Evolutionary conservation across 306 rosid species (phyloP).

Genomic region (Begonia peltatifolia): DNA sequence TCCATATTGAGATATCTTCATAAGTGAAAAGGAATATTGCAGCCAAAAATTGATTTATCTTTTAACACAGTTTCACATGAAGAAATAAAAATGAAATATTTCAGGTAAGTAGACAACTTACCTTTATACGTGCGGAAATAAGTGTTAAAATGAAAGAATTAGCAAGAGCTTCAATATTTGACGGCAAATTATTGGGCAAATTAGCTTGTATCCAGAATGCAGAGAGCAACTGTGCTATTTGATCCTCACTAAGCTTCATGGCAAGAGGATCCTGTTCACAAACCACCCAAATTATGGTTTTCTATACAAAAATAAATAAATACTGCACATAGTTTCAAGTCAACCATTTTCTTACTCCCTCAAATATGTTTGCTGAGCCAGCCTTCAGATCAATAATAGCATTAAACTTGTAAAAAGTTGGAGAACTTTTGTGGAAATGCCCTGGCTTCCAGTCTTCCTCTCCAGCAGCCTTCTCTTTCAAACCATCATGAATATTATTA

Average conservation of each 20-base stretch:
- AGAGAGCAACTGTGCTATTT: slow-evolving; percentile 69
- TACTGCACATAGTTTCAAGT: slow-evolving; percentile 1
- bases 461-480: slow-evolving; percentile 29
- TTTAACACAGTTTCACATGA: neutral
- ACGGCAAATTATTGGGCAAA: slow-evolving; percentile 73
- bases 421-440: slow-evolving; percentile 42
- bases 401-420: slow-evolving; percentile 48
- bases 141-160: slow-evolving; percentile 62
- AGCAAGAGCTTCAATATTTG: slow-evolving; percentile 76
- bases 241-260: slow-evolving; percentile 86
- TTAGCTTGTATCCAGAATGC: slow-evolving; percentile 86
- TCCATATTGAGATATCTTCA: slow-evolving; percentile 7
- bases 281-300: neutral
- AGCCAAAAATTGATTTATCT: too few species aligned
- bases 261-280: slow-evolving; percentile 49
- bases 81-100: too few species aligned
- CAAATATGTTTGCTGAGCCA: slow-evolving; percentile 37
- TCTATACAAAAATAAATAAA: neutral
- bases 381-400: slow-evolving; percentile 57
- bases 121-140: slow-evolving; percentile 65
- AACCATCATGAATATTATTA: slow-evolving; percentile 23
- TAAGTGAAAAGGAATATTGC: too few species aligned
- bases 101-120: slow-evolving; percentile 3
- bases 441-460: slow-evolving; percentile 62
- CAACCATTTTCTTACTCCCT: slow-evolving; percentile 31